Percentiles rank a stretch among this genome's conserved stretches.
phyloP scores from a whole-genome alignment of 2,329 filamentous ascomycete species.

The Botrytis pseudocinerea region DNA sequence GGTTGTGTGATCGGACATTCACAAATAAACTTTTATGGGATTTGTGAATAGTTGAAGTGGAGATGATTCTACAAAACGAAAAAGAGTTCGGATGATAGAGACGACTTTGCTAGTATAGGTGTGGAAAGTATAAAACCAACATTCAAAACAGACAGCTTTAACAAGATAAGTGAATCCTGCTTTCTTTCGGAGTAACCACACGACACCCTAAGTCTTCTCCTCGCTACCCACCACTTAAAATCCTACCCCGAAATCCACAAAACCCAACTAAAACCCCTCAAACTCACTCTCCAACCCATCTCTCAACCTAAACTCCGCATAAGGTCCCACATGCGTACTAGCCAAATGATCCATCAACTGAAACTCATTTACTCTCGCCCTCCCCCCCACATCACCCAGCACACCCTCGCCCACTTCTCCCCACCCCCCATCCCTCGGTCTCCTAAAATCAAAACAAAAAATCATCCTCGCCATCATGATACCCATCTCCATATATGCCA shows the following conservation, averaged over 20 bases:
- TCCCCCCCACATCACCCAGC: not conserved
- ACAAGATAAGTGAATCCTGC: not conserved
- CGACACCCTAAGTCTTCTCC: not conserved
- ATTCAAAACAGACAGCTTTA: not conserved
- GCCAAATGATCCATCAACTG: not conserved
- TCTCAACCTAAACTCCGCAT: not conserved
- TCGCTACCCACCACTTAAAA: not conserved
- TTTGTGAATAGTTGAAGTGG: not conserved
- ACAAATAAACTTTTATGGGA: not conserved
- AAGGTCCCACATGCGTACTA: not conserved
- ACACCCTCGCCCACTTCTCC: not conserved
- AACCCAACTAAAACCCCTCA: not conserved
- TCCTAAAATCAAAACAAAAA: not conserved
- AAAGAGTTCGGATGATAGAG: not conserved
- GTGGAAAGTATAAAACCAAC: not conserved
- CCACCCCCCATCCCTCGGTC: not conserved
- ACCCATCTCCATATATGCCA: not conserved
- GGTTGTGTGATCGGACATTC: not conserved
- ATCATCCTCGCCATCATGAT: not conserved
- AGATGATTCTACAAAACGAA: not conserved
- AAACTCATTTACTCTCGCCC: not conserved
- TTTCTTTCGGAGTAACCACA: not conserved
- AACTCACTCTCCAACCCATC: not conserved
- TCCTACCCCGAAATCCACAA: not conserved
- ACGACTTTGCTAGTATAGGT: not conserved